Conservation (phyloP, 2,329 filamentous ascomycete genomes). For the Botrytis cinerea region DNA sequence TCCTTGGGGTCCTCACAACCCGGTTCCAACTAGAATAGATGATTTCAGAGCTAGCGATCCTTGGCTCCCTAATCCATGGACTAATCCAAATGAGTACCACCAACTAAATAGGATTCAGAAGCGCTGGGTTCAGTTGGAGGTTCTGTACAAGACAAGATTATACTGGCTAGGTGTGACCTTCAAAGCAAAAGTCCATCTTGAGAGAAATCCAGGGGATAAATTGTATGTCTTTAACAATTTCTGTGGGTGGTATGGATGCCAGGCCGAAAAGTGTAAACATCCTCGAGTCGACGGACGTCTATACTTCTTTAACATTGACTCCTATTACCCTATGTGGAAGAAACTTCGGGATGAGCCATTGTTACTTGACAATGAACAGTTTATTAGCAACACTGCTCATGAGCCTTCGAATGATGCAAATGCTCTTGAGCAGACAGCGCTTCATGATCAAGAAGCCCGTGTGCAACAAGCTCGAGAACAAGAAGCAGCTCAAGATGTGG, state of each 20-base stretch:
- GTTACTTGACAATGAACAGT: background rate
- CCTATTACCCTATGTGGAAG: background rate
- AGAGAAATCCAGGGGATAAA: background rate
- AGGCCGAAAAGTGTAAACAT: background rate
- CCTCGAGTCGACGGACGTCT: background rate
- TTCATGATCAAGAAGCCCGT: background rate
- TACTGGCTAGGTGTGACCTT: background rate
- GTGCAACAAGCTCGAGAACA: background rate
- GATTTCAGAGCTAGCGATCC: background rate
- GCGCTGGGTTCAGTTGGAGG: background rate
- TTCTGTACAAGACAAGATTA: background rate
- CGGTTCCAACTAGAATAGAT: background rate
- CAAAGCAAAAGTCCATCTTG: background rate
- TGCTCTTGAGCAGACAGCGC: background rate
- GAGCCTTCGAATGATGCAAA: background rate
- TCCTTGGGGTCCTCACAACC: background rate
- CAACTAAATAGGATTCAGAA: background rate
- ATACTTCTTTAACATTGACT: background rate
- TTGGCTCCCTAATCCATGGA: background rate
- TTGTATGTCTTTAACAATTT: background rate
- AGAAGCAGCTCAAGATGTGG: background rate
- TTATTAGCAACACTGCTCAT: background rate
- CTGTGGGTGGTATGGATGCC: constrained; percentile 2
- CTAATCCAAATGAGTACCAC: background rate
- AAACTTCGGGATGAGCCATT: background rate